Evolutionary conservation across 2,329 filamentous ascomycete genomes (phyloP).

Genomic region (Colletotrichum sp.): DNA sequence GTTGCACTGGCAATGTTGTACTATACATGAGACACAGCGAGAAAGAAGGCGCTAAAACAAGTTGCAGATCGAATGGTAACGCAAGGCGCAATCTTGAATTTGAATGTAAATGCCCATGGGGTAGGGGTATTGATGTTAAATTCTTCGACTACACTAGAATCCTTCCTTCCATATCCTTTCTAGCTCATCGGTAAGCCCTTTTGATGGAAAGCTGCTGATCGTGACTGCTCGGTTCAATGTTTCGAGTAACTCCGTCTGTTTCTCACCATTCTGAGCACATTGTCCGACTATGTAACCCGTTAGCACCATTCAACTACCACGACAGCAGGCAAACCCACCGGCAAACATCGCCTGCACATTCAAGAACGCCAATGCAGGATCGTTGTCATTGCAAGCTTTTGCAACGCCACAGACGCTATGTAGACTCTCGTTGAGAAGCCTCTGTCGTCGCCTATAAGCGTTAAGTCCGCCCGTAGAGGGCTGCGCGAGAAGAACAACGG

Average conservation of each 20-base stretch:
- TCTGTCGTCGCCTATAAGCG: constrained; percentile 40
- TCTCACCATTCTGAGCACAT: background rate
- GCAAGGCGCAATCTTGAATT: background rate
- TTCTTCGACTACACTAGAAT: background rate
- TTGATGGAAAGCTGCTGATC: constrained; percentile 1
- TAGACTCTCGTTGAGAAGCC: constrained; percentile 11
- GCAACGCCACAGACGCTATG: constrained; percentile 44
- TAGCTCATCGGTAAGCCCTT: background rate
- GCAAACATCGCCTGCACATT: constrained; percentile 11
- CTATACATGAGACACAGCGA: too few relatives aligned
- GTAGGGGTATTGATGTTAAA: background rate
- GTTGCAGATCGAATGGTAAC: too few relatives aligned
- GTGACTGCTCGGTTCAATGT: background rate
- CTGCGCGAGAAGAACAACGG: constrained; percentile 38
- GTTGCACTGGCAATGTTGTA: too few relatives aligned
- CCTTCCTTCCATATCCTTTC: background rate
- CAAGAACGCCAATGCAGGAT: background rate
- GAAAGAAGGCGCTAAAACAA: too few relatives aligned
- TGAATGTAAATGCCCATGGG: accelerated
- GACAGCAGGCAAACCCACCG: background rate
- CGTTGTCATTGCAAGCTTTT: background rate
- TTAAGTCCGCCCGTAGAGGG: constrained; percentile 28
- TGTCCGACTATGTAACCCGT: background rate
- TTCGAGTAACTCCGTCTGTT: background rate
- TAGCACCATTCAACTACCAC: background rate